Percentiles rank a stretch among this genome's conserved stretches.
These are phyloP conservation scores for Auricularia auricula-judae DNA, from an alignment of 768 basidiomycete species.

Conservation along the genomic window DNA sequence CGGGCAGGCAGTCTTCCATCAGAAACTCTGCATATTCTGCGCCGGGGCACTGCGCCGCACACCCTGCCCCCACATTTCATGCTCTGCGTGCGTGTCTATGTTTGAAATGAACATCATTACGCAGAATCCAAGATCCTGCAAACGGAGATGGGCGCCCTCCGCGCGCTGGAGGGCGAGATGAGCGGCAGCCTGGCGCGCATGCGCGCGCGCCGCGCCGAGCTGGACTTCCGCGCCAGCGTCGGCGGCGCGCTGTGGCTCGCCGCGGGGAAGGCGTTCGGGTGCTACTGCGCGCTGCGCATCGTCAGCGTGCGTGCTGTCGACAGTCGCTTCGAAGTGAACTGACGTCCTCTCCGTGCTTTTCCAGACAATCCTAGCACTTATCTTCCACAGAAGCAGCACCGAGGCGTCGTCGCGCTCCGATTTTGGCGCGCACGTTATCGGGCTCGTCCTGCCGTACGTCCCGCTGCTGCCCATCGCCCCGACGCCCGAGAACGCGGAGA, in stretches of 20 bases:
- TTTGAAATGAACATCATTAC: background rate
- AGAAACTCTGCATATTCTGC: too few relatives aligned
- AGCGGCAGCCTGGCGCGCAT: conserved; percentile 40
- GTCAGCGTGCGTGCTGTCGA: conserved; percentile 37
- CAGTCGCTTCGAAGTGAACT: background rate
- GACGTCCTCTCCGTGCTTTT: too few relatives aligned
- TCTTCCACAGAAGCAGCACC: conserved; percentile 24
- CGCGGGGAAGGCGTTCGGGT: conserved; percentile 43
- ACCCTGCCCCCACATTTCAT: too few relatives aligned
- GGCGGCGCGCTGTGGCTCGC: conserved; percentile 39
- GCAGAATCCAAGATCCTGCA: conserved; percentile 13
- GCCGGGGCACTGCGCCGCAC: too few relatives aligned
- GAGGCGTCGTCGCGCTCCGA: conserved; percentile 33
- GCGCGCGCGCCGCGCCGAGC: conserved; percentile 36
- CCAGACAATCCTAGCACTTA: conserved; percentile 23
- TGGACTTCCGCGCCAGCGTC: conserved; percentile 41
- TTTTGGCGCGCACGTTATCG: conserved; percentile 30
- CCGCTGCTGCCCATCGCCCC: conserved; percentile 28
- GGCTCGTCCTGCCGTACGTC: conserved; percentile 18
- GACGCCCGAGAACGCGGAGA: conserved; percentile 23
- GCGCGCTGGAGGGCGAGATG: conserved; percentile 63
- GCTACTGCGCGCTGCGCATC: conserved; percentile 56
- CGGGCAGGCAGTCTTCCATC: too few relatives aligned
- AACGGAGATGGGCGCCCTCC: conserved; percentile 53
- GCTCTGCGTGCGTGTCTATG: too few relatives aligned